Evolutionary conservation across 2,329 filamentous ascomycete genomes (phyloP).

Genomic region (Penicillium italicum): DNA sequence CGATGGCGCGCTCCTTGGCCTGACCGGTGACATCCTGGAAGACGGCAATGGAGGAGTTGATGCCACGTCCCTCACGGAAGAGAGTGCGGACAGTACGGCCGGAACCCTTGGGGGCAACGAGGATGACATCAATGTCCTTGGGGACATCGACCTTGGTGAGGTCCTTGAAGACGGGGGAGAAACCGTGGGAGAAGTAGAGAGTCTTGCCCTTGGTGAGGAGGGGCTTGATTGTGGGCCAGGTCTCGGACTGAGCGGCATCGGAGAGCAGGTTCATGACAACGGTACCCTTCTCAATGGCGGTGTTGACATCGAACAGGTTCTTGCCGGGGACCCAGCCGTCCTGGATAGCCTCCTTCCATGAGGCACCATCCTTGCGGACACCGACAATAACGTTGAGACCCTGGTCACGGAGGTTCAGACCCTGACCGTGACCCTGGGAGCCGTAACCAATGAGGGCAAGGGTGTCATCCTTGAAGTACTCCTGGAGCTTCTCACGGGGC

Average conservation of each 20-base stretch:
- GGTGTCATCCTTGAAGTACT: conserved; percentile 99
- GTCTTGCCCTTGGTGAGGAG: conserved; percentile 99
- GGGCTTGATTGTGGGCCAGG: conserved; percentile 97
- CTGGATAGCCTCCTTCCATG: conserved; percentile 95
- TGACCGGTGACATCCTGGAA: conserved; percentile 98
- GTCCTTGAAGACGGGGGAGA: conserved; percentile 99
- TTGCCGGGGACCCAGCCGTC: conserved; percentile 98
- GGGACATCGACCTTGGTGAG: conserved; percentile 98
- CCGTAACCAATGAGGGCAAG: conserved; percentile 98
- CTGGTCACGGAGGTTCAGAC: conserved; percentile 99
- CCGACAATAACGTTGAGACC: conserved; percentile 98
- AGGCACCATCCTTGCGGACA: conserved; percentile 96
- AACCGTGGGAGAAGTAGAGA: conserved; percentile 99
- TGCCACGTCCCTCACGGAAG: conserved; percentile 98
- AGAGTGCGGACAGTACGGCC: conserved; percentile 97
- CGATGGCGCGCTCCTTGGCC: conserved; percentile 96
- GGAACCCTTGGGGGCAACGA: conserved; percentile 98
- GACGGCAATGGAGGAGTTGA: conserved; percentile 99
- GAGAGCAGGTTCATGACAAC: conserved; percentile 99
- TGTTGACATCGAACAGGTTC: conserved; percentile 98
- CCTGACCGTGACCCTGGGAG: conserved; percentile 97
- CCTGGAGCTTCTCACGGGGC: conserved; percentile 98
- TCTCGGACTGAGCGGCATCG: conserved; percentile 97
- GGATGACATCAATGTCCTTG: conserved; percentile 95
- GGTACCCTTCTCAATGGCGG: conserved; percentile 88